phyloP scores from a whole-genome alignment of 139 green algal species.

The Ettlia oleoabundans region DNA sequence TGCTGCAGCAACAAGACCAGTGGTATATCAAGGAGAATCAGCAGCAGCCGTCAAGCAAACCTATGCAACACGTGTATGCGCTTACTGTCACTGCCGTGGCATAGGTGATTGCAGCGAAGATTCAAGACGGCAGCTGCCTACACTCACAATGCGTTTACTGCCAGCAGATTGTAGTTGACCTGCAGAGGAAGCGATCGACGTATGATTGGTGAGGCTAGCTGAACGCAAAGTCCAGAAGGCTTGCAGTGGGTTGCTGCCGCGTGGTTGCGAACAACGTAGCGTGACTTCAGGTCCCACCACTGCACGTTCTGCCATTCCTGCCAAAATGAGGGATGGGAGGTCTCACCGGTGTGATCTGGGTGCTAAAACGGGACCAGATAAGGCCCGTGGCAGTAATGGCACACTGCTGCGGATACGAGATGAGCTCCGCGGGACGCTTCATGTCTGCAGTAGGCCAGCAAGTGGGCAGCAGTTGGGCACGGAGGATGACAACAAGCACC shows the following conservation, averaged over 20 bases:
- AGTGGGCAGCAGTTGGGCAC: background rate
- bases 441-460: conserved; percentile 45
- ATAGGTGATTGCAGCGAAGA: too few relatives aligned
- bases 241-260: background rate
- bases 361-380: conserved; percentile 92
- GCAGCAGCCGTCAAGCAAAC: too few relatives aligned
- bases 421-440: conserved; percentile 82
- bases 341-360: conserved; percentile 82
- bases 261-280: background rate
- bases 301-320: too few relatives aligned
- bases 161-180: conserved; percentile 96
- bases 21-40: too few relatives aligned
- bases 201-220: background rate
- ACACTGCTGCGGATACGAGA: conserved; percentile 94
- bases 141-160: conserved; percentile 92
- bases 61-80: too few relatives aligned
- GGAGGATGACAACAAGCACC: background rate
- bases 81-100: too few relatives aligned
- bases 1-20: too few relatives aligned
- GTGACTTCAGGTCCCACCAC: too few relatives aligned
- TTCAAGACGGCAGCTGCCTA: too few relatives aligned
- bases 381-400: conserved; percentile 89
- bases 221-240: background rate
- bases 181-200: conserved; percentile 56
- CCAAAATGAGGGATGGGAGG: too few relatives aligned